Conservation (phyloP, 768 basidiomycete genomes). For the Tulasnella sp. region DNA sequence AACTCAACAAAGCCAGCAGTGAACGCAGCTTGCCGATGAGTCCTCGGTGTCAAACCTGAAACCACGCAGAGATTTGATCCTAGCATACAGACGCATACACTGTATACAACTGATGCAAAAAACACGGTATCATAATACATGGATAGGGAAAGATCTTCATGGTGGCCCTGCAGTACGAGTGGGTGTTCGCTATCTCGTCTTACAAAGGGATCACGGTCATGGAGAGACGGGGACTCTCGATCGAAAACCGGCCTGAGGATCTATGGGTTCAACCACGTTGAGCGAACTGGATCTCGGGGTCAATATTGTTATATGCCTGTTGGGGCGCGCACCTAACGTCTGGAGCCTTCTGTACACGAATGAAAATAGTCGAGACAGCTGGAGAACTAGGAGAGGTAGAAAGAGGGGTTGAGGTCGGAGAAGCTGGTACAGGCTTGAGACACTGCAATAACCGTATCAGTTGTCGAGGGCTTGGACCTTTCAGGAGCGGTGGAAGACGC, state of each 20-base stretch:
- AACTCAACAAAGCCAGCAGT: background rate
- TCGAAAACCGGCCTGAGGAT: background rate
- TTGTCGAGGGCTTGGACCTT: no score
- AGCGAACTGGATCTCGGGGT: background rate
- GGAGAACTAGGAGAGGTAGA: background rate
- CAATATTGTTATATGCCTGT: background rate
- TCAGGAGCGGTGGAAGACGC: no score
- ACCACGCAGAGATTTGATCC: background rate
- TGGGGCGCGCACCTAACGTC: background rate
- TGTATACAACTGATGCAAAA: background rate
- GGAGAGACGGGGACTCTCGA: no score
- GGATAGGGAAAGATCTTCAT: background rate
- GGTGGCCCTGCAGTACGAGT: background rate
- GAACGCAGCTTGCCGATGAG: background rate
- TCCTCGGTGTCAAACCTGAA: background rate
- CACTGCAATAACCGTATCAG: no score
- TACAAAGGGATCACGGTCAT: background rate
- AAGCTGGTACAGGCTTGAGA: background rate
- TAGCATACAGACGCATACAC: background rate
- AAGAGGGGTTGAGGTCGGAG: background rate
- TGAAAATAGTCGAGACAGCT: background rate
- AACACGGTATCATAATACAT: background rate
- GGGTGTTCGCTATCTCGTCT: background rate
- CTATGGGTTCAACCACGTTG: background rate
- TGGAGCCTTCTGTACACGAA: background rate